Evolutionary conservation across 1,139 yeast genomes (phyloP).

Genomic region (Yamadazyma friedrichii): DNA sequence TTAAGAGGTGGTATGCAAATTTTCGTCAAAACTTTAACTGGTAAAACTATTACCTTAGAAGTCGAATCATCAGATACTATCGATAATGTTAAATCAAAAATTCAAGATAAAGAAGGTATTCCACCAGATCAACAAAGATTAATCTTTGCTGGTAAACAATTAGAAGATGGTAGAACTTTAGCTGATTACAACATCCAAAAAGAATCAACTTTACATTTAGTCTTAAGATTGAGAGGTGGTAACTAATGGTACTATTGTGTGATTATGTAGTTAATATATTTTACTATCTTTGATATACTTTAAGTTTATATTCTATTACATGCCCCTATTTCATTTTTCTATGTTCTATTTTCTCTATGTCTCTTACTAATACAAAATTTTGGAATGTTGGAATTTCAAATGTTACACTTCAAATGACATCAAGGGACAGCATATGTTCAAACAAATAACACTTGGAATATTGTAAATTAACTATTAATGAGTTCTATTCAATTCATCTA

Average conservation of each 20-base stretch:
- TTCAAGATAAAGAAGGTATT: slow-evolving; percentile 96
- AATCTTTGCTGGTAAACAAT: slow-evolving; percentile 98
- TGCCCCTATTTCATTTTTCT: no score
- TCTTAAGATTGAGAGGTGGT: slow-evolving; percentile 80
- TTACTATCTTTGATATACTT: no score
- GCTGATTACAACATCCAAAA: slow-evolving; percentile 34
- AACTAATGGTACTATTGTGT: slow-evolving; percentile 11
- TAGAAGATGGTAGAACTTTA: slow-evolving; percentile 91
- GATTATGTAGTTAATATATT: no score
- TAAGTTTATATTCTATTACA: no score
- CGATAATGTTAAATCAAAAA: slow-evolving; percentile 95
- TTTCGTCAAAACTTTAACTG: slow-evolving; percentile 96
- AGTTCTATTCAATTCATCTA: no score
- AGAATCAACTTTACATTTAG: slow-evolving; percentile 88
- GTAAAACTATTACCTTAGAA: slow-evolving; percentile 67
- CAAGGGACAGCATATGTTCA: no score
- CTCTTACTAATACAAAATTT: no score
- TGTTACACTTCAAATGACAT: no score
- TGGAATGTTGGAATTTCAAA: no score
- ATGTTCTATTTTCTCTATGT: no score
- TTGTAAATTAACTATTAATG: no score
- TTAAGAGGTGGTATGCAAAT: slow-evolving; percentile 89
- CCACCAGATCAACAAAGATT: slow-evolving; percentile 98
- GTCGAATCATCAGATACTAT: slow-evolving; percentile 28
- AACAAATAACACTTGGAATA: no score